These are phyloP conservation scores for Sugiyamaella sp. DNA, from an alignment of 1,139 yeast species.

Conservation along the genomic window DNA sequence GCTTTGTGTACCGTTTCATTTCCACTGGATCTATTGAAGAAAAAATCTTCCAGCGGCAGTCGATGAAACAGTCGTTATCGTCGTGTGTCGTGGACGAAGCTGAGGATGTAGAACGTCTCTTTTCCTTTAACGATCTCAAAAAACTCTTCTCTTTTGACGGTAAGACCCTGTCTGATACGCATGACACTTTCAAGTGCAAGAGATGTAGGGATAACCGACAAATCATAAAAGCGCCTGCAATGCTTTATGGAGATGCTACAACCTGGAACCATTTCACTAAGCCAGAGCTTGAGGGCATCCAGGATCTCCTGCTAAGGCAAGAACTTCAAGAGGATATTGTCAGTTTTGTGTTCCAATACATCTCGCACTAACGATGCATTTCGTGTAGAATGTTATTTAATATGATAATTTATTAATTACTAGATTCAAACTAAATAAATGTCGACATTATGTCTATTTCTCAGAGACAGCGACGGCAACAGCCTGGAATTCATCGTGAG, in stretches of 20 bases:
- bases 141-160: slow-evolving; percentile 74
- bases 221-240: slow-evolving; percentile 68
- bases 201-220: slow-evolving; percentile 79
- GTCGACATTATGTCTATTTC: slow-evolving; percentile 28
- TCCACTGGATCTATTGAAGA: slow-evolving; percentile 96
- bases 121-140: slow-evolving; percentile 77
- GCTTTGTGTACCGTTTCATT: slow-evolving; percentile 91
- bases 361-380: slow-evolving; percentile 85
- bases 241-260: slow-evolving; percentile 97
- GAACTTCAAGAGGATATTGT: slow-evolving; percentile 72
- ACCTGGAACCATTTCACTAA: slow-evolving; percentile 93
- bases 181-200: slow-evolving; percentile 86
- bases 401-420: neutral
- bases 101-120: slow-evolving; percentile 90
- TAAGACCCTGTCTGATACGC: slow-evolving; percentile 83
- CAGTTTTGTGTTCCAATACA: slow-evolving; percentile 88
- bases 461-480: slow-evolving; percentile 95
- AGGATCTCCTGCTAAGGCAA: slow-evolving; percentile 74
- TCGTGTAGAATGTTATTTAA: too few relatives aligned
- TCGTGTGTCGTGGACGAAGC: slow-evolving; percentile 97
- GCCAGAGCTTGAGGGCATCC: slow-evolving; percentile 60
- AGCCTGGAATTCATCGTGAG: slow-evolving; percentile 96
- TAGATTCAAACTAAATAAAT: slow-evolving; percentile 6
- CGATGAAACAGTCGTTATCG: slow-evolving; percentile 91
- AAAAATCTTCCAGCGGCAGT: slow-evolving; percentile 92